Evolutionary conservation across 495 filamentous ascomycete species (phyloP).

Genomic region (Paragyromitra xinjiangensis): DNA sequence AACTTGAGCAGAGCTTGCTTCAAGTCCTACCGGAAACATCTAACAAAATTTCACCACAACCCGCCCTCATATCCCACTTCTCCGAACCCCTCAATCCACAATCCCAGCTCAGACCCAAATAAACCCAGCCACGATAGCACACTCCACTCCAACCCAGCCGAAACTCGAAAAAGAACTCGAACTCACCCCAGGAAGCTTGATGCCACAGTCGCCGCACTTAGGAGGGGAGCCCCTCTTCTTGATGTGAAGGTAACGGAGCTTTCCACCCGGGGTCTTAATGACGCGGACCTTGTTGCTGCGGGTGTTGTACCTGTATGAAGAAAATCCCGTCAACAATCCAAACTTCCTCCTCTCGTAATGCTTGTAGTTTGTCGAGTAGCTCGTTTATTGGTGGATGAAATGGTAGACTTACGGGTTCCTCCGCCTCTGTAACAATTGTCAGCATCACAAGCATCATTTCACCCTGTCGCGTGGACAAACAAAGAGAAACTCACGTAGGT

Average conservation of each 20-base stretch:
- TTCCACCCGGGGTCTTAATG: slow-evolving; percentile 93
- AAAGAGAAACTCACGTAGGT: slow-evolving; percentile 70
- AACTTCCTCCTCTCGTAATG: slow-evolving; percentile 13
- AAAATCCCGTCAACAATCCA: slow-evolving; percentile 32
- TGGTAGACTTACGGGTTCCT: slow-evolving; percentile 81
- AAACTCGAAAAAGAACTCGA: slow-evolving; percentile 8
- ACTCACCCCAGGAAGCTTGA: slow-evolving; percentile 67
- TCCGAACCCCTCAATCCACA: not conserved
- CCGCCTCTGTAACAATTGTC: slow-evolving; percentile 69
- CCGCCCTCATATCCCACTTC: not conserved
- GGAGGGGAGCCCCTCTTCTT: slow-evolving; percentile 97
- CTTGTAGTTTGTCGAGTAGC: not conserved
- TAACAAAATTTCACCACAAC: not conserved
- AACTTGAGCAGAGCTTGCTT: not conserved
- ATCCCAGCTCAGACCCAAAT: not conserved
- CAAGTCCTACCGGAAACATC: not conserved
- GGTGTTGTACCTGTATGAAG: slow-evolving; percentile 86
- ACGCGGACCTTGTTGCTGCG: slow-evolving; percentile 95
- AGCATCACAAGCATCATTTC: slow-evolving; percentile 51
- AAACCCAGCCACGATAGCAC: not conserved
- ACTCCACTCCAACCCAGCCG: slow-evolving; percentile 1
- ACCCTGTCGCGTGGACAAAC: slow-evolving; percentile 24
- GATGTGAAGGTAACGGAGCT: slow-evolving; percentile 94
- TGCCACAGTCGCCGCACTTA: slow-evolving; percentile 98
- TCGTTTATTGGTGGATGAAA: slow-evolving; percentile 9